These are phyloP conservation scores for Trichosporon sp. DNA, from an alignment of 1,284 basidiomycete genomes.

Conservation along the genomic window DNA sequence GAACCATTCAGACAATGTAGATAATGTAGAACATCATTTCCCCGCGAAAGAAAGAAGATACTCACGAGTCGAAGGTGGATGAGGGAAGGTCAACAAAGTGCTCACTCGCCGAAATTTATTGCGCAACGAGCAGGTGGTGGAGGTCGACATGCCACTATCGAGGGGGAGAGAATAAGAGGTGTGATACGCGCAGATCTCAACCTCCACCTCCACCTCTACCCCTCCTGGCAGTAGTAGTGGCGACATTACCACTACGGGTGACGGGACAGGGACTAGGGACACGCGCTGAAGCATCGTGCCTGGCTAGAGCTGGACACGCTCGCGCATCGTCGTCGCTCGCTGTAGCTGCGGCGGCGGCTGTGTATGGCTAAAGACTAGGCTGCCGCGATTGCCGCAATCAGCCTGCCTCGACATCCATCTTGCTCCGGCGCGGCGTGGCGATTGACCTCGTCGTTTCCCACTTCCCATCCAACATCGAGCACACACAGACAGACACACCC, in stretches of 20 bases:
- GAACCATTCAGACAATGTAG: conserved; percentile 48
- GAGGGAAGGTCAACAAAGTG: neutral
- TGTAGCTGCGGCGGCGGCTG: no score
- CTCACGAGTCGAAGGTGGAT: no score
- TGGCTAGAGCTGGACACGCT: neutral
- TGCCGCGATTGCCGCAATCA: neutral
- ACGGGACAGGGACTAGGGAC: neutral
- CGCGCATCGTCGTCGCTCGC: neutral
- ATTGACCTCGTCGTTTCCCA: neutral
- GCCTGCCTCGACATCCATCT: neutral
- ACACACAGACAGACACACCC: no score
- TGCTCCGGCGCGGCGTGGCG: no score
- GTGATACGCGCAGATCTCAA: neutral
- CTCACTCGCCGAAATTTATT: neutral
- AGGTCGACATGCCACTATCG: neutral
- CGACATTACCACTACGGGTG: neutral
- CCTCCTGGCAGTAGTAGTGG: no score
- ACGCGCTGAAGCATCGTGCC: neutral
- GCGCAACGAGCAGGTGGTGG: neutral
- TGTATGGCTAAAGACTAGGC: no score
- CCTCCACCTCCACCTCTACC: neutral
- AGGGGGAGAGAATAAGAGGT: neutral
- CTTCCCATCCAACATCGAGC: neutral
- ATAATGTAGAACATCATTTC: conserved; percentile 42
- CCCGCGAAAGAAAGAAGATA: neutral